Base-by-base conservation (phyloP, 805 yeast species). In the Hanseniaspora vineae region DNA sequence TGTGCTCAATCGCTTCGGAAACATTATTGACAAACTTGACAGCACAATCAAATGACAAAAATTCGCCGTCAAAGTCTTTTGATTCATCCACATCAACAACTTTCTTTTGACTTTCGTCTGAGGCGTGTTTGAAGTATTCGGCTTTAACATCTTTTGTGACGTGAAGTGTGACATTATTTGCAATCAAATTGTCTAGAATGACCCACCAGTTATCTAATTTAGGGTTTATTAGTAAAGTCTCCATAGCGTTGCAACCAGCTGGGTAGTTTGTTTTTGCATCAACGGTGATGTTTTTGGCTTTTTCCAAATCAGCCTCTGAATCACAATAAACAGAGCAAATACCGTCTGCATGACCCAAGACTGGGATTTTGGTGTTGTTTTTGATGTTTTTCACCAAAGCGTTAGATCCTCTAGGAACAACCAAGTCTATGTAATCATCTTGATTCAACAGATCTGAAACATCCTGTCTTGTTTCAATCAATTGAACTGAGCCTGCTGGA, bases 181-280 rank as follows among this genome's bases (percentile, higher is more conserved):
- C 77, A 6, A 75, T 56, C 51, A 90, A 69, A 12, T 66, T 59
- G n/a, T 62, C 59, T n/a, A 70, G 57, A 14, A 71, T 67, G 23
- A 65, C 62, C 54, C 60, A 58, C 68, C 68, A 64, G 10, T 57
- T 46, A 14, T 66, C 50, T 14, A 72, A 56, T 37, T 54, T 58
- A 55, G 51, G 66, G 46, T 60, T 69, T 44, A 94, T 66, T 49
- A 92, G 72, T 31, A 92, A 65, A 33, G 92, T 86, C 65, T 92
- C 99, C 48, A 78, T 90, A 8, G 98, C 97, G 62, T 92, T 92
- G 66, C 99, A 92, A n/a, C 96, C 99, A 12, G 98, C 98, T 44
- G 97, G 97, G 62, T 92, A 92, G 64, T 88, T 89, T 0, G 96
- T 87, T 66, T 92, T 92, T 4, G 96, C 76, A 65, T 92, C 99